These are phyloP conservation scores for Dendrobium officinale DNA, from an alignment of 106 monocot genomes.

Conservation along the genomic window DNA sequence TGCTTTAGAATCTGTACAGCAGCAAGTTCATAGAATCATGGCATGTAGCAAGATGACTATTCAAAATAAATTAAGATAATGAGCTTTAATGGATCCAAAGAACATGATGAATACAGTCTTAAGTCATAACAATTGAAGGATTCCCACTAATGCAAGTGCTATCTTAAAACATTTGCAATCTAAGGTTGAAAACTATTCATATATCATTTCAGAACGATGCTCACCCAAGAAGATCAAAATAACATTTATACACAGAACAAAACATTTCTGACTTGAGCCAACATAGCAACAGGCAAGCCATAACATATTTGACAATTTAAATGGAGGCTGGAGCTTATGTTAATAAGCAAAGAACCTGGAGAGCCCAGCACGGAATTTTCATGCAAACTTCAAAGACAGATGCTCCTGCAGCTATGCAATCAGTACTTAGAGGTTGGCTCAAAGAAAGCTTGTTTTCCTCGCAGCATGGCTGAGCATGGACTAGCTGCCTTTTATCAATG, in stretches of 20 bases:
- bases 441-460: conserved; percentile 27
- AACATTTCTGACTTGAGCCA: not conserved
- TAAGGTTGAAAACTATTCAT: not conserved
- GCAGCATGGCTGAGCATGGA: conserved; percentile 23
- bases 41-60: not conserved
- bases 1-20: conserved; percentile 47
- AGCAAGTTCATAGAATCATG: not conserved
- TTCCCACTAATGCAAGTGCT: not conserved
- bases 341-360: conserved; percentile 36
- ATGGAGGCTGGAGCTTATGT: not conserved
- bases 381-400: conserved; percentile 60
- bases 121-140: not conserved
- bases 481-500: conserved; percentile 48
- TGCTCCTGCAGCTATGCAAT: conserved; percentile 49
- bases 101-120: not conserved
- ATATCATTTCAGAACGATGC: not conserved
- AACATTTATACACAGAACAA: not conserved
- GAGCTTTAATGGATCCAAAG: not conserved
- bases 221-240: not conserved
- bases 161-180: not conserved
- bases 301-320: not conserved
- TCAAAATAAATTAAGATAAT: not conserved
- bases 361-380: conserved; percentile 61
- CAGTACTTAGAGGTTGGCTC: conserved; percentile 34
- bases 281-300: not conserved